Evolutionary conservation across 805 yeast genomes (phyloP), one percentile per base, ranked within the genome.

Genomic region (Metschnikowia lachancei): DNA sequence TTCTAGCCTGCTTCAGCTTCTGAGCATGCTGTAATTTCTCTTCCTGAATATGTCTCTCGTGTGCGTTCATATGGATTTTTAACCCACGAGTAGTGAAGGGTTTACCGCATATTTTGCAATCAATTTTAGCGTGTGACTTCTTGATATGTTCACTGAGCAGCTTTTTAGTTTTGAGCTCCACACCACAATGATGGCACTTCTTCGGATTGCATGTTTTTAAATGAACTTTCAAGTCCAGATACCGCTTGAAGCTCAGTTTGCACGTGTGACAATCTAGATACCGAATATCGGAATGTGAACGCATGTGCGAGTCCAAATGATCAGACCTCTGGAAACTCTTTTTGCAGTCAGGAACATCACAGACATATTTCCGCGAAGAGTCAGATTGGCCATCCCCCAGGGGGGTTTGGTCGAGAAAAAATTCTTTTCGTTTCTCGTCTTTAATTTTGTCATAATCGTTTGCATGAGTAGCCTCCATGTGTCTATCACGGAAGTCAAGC

Each of bases 401-500:
- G 10, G 43, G 18, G 10, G 24, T 12, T 12, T 33, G 14, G 22
- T 40, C 32, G 12, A 40, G 37, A 33, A 8, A 32, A 6, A 31
- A 32, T 22, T 32, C 24, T 16, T 40, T 33, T 2, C 45, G 39
- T 10, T 10, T 14, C 13, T 41, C 19, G 18, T 35, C 26, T 22
- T 34, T 34, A 4, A 33, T 40, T 22, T 8, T 8, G 8, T 22
- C 24, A 22, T 22, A 22, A 13, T 24, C 34, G 31, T 4, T 12
- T 12, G 28, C 36, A 41, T 9, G 30, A 30, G n/a, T n/a, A n/a
- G n/a, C 24, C 8, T 17, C n/a, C 46, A 43, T 43, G 34, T 43
- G 46, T 2, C 24, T 10, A 32, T 43, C 38, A 10, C 30, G 17
- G 22, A 14, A 37, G 19, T 43, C 46, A 16, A 36, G 36, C 11